Percentiles rank a stretch among this genome's conserved stretches.
Evolutionary conservation across 2,329 filamentous ascomycete species (phyloP).

Genomic region (Fusarium pininemorale): DNA sequence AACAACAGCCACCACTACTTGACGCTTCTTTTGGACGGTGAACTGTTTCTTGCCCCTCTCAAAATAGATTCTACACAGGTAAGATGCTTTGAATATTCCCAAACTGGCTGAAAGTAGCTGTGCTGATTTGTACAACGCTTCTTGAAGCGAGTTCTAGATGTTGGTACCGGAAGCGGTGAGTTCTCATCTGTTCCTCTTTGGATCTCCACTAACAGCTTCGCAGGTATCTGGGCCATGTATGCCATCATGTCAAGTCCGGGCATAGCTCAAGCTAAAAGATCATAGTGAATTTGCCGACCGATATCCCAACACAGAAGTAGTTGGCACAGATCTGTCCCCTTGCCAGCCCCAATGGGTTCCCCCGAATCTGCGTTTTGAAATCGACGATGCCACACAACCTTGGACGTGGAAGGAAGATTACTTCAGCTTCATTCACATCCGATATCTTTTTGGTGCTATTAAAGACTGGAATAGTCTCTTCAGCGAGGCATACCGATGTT

Average conservation of each 20-base stretch:
- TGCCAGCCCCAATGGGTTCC: background rate
- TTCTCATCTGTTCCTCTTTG: rapidly evolving
- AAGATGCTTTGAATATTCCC: no score
- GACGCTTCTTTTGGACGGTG: background rate
- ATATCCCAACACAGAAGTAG: background rate
- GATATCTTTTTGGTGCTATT: background rate
- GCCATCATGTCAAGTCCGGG: no score
- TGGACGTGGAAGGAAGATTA: background rate
- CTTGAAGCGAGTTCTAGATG: background rate
- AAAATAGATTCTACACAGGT: background rate
- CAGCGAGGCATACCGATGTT: background rate
- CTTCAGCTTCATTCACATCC: background rate
- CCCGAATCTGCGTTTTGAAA: background rate
- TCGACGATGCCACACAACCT: background rate
- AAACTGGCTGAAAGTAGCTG: no score
- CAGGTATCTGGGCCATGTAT: background rate
- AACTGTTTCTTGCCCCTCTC: background rate
- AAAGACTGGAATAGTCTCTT: background rate
- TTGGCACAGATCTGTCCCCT: background rate
- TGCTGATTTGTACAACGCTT: rapidly evolving
- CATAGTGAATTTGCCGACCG: slow-evolving; percentile 1
- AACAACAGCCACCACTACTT: background rate
- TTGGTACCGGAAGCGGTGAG: background rate
- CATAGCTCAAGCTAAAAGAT: no score
- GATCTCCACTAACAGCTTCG: rapidly evolving